Percentiles rank a stretch among this genome's conserved stretches.
phyloP scores from a whole-genome alignment of 495 filamentous ascomycete genomes.

The Podospora pseudocomata region DNA sequence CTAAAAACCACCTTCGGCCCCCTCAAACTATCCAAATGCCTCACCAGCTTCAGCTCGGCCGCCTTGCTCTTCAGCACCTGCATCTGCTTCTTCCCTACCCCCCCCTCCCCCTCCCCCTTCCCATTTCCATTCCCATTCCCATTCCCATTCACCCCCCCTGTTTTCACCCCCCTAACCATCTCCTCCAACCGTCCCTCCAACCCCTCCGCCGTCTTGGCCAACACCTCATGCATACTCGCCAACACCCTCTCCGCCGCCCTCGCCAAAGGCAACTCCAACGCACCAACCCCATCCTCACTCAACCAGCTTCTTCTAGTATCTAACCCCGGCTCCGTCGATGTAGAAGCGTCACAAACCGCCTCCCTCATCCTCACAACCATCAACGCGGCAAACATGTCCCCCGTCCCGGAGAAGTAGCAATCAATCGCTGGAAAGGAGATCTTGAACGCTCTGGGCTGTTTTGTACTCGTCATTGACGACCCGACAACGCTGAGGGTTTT shows the following conservation, averaged over 20 bases:
- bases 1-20: constrained; percentile 58
- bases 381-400: constrained; percentile 96
- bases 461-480: no score
- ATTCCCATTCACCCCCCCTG: constrained; percentile 21
- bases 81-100: constrained; percentile 57
- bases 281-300: constrained; percentile 60
- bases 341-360: constrained; percentile 61
- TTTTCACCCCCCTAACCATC: constrained; percentile 29
- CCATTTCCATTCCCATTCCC: constrained; percentile 27
- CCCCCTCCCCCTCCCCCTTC: constrained; percentile 49
- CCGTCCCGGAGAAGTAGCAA: constrained; percentile 91
- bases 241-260: constrained; percentile 80
- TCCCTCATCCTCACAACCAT: constrained; percentile 87
- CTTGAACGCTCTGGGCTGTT: constrained; percentile 50
- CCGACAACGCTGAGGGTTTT: no score
- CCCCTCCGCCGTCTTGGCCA: constrained; percentile 69
- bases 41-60: constrained; percentile 73
- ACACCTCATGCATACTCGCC: constrained; percentile 86
- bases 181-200: constrained; percentile 44
- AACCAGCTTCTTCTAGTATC: constrained; percentile 59
- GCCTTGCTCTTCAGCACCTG: constrained; percentile 69
- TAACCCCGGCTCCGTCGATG: constrained; percentile 37
- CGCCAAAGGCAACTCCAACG: constrained; percentile 74
- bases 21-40: constrained; percentile 62
- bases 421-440: constrained; percentile 82